phyloP scores from a whole-genome alignment of 1,284 basidiomycete species.

The Cryptococcus sp. region DNA sequence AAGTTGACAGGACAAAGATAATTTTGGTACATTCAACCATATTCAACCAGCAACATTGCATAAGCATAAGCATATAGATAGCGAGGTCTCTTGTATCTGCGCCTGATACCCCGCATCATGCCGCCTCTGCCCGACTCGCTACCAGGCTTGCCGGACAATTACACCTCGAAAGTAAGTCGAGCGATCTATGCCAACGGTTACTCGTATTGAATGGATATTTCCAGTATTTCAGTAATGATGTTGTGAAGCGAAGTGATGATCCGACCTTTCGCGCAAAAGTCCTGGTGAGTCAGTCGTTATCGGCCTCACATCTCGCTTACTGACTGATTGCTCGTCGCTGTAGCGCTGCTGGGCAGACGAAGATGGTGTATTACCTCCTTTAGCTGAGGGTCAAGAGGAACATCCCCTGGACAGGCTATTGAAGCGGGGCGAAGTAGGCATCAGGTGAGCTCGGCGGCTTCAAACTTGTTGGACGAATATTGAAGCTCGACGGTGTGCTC shows the following conservation, averaged over 20 bases:
- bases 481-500: background rate
- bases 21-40: background rate
- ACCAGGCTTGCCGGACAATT: slow-evolving; percentile 44
- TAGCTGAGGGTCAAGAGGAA: slow-evolving; percentile 21
- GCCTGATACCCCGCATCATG: no score
- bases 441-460: slow-evolving; percentile 55
- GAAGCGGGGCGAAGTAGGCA: slow-evolving; percentile 74
- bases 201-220: no score
- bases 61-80: no score
- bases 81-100: no score
- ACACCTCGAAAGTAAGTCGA: slow-evolving; percentile 36
- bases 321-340: background rate
- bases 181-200: background rate
- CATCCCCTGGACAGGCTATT: slow-evolving; percentile 75
- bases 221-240: slow-evolving; percentile 40
- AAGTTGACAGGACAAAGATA: background rate
- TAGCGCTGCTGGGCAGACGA: slow-evolving; percentile 49
- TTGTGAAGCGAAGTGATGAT: slow-evolving; percentile 30
- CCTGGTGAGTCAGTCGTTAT: slow-evolving; percentile 28
- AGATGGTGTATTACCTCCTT: slow-evolving; percentile 27
- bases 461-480: no score
- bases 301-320: background rate
- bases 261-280: slow-evolving; percentile 35
- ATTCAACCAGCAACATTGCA: no score
- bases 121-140: slow-evolving; percentile 27